These are phyloP conservation scores for Phytophthora gonapodyides DNA, from an alignment of 352 stramenopile genomes.

Conservation along the genomic window DNA sequence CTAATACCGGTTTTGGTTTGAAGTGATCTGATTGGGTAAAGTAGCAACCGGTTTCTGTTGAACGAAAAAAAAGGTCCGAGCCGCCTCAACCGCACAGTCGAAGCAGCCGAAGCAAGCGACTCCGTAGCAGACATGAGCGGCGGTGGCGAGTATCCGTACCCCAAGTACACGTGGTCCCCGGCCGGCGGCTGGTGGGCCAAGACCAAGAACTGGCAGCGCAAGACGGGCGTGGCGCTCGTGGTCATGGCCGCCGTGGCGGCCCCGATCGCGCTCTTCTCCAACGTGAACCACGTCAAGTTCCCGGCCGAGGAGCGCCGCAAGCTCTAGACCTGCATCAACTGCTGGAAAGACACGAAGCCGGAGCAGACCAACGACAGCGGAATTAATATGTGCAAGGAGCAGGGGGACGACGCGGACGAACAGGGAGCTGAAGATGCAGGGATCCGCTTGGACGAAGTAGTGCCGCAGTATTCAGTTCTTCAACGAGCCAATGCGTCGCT, in stretches of 20 bases:
- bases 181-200: constrained; percentile 86
- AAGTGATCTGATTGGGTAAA: too few relatives aligned
- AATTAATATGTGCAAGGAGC: constrained; percentile 30
- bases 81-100: constrained; percentile 25
- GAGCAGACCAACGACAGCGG: constrained; percentile 2
- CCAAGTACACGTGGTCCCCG: constrained; percentile 88
- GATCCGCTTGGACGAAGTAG: neutral
- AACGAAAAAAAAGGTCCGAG: too few relatives aligned
- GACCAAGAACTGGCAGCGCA: constrained; percentile 84
- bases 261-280: constrained; percentile 69
- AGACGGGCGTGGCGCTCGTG: constrained; percentile 65
- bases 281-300: constrained; percentile 71
- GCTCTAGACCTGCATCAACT: constrained; percentile 28
- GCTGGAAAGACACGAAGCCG: neutral
- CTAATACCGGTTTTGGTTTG: too few relatives aligned
- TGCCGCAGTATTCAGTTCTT: neutral
- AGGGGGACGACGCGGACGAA: constrained; percentile 5
- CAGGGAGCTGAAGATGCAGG: neutral
- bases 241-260: constrained; percentile 51
- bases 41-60: too few relatives aligned
- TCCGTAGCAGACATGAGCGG: constrained; percentile 59
- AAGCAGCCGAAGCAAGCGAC: constrained; percentile 24
- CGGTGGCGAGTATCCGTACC: constrained; percentile 84
- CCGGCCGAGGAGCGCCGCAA: constrained; percentile 72
- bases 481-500: constrained; percentile 6